A percentile compares a stretch with the other conserved stretches of the same genome.
Conservation (phyloP, 306 rosid species). For the Gynostemma pentaphyllum region DNA sequence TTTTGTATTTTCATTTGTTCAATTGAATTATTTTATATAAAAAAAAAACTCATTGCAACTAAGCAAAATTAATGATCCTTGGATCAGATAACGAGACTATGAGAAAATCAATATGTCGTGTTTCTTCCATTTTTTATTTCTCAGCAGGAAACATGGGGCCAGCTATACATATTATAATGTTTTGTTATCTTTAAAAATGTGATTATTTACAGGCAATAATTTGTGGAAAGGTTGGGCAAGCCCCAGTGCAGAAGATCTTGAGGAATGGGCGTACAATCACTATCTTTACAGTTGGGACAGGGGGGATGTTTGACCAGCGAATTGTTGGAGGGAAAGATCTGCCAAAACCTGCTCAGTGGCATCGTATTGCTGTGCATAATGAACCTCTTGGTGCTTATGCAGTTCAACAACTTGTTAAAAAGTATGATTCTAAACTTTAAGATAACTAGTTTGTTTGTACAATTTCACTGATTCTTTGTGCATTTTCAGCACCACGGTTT, state of each 20-base stretch:
- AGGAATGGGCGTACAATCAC: constrained; percentile 72
- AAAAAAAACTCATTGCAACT: not conserved
- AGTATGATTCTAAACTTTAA: constrained; percentile 29
- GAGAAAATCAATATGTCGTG: not conserved
- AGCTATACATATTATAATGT: not conserved
- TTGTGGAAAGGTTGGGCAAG: constrained; percentile 93
- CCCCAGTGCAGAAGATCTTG: constrained; percentile 87
- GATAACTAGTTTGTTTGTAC: constrained; percentile 11
- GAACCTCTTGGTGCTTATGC: constrained; percentile 75
- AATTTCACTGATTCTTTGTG: constrained; percentile 26
- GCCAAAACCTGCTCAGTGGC: constrained; percentile 93
- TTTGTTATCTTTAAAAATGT: not conserved
- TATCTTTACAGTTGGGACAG: constrained; percentile 91
- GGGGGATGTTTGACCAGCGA: constrained; percentile 96
- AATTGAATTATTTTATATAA: not conserved
- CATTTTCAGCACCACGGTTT: constrained; percentile 75
- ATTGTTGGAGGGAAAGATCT: constrained; percentile 34
- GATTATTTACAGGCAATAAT: constrained; percentile 56
- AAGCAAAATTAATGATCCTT: not conserved
- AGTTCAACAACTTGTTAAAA: constrained; percentile 65
- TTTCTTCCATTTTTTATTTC: not conserved
- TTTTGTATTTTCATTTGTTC: no score
- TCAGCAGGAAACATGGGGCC: not conserved
- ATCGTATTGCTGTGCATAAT: constrained; percentile 87
- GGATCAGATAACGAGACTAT: not conserved